phyloP scores from a whole-genome alignment of 441 rosid species.

The Adansonia grandidieri region DNA sequence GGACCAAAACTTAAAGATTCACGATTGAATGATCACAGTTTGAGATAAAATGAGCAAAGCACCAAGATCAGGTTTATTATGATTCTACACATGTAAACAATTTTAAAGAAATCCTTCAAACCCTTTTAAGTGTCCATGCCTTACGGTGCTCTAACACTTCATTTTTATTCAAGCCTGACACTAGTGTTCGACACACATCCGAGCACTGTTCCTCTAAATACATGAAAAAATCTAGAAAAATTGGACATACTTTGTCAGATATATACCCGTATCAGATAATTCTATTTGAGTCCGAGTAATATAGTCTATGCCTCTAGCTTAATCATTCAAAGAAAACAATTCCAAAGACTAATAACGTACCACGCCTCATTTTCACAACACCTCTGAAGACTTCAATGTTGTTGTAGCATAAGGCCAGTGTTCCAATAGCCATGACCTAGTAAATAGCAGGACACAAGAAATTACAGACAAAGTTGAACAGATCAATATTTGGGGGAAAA shows the following conservation, averaged over 20 bases:
- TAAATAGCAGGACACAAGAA: conserved; percentile 23
- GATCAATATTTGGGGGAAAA: too few species aligned
- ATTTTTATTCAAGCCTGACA: too few species aligned
- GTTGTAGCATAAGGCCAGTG: conserved; percentile 87
- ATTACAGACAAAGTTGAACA: neutral
- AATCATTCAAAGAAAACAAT: conserved; percentile 23
- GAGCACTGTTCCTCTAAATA: too few species aligned
- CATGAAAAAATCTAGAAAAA: too few species aligned
- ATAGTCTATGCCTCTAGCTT: neutral
- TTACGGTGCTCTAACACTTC: too few species aligned
- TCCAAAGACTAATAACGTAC: conserved; percentile 49
- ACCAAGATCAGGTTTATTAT: neutral
- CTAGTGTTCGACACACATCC: too few species aligned
- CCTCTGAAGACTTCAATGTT: conserved; percentile 91
- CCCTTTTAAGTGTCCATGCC: neutral
- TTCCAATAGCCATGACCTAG: conserved; percentile 95
- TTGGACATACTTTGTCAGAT: too few species aligned
- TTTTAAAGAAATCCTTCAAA: neutral
- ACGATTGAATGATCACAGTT: neutral
- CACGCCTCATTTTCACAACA: conserved; percentile 92
- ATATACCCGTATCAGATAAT: too few species aligned
- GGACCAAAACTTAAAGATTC: neutral
- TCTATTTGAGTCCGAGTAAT: too few species aligned
- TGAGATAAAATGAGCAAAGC: neutral
- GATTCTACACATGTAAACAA: neutral